Conservation (phyloP, 1,139 yeast genomes). For the Yamadazyma triangularis region DNA sequence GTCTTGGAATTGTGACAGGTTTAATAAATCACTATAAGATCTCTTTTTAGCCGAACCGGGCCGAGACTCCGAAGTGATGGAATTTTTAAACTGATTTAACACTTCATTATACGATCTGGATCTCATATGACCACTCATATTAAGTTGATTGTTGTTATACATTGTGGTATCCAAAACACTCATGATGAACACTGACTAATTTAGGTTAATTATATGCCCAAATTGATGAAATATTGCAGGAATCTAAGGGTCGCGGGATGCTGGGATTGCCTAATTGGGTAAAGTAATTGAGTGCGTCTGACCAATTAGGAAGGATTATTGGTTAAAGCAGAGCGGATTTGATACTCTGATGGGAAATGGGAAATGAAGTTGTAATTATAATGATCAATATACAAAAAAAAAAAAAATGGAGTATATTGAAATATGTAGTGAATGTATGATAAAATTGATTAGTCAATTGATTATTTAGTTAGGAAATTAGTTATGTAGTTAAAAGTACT, state of each 20-base stretch:
- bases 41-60: slow-evolving; percentile 12
- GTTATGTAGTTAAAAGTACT: no score
- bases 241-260: not conserved
- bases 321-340: no score
- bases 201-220: no score
- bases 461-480: no score
- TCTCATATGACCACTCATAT: slow-evolving; percentile 27
- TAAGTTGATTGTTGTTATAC: slow-evolving; percentile 29
- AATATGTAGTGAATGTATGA: no score
- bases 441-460: no score
- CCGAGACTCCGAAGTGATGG: slow-evolving; percentile 10
- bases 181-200: slow-evolving; percentile 12
- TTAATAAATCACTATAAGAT: slow-evolving; percentile 11
- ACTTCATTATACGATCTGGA: slow-evolving; percentile 28
- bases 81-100: slow-evolving; percentile 23
- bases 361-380: no score
- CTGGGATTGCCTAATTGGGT: not conserved
- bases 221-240: slow-evolving; percentile 1
- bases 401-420: no score
- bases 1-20: slow-evolving; percentile 17
- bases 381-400: no score
- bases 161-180: slow-evolving; percentile 22
- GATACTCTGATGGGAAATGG: no score
- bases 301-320: not conserved
- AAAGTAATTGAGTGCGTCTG: not conserved